A percentile compares a stretch with the other conserved stretches of the same genome.
Evolutionary conservation across 202 grass and related monocot genomes (phyloP).

Genomic region (Bolboschoenoplectus hybrid): DNA sequence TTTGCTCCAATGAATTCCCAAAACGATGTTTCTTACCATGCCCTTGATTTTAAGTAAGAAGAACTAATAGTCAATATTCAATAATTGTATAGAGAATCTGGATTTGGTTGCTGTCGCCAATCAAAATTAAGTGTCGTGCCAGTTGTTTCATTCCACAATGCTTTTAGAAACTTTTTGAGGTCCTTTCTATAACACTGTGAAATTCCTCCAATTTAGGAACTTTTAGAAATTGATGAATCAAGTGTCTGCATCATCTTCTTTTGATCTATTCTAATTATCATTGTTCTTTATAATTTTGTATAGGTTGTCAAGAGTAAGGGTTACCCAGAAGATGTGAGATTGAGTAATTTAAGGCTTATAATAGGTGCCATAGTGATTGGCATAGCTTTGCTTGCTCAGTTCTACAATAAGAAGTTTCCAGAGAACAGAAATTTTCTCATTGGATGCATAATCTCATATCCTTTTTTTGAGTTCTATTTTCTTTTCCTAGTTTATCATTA

Average conservation of each 20-base stretch:
- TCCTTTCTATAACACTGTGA: background rate
- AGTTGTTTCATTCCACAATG: background rate
- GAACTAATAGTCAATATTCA: background rate
- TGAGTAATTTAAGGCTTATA: slow-evolving; percentile 80
- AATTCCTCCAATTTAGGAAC: background rate
- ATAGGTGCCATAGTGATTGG: slow-evolving; percentile 79
- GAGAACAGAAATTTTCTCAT: slow-evolving; percentile 92
- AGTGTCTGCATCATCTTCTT: background rate
- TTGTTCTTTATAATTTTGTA: background rate
- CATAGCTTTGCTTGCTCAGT: slow-evolving; percentile 87
- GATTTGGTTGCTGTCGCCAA: background rate
- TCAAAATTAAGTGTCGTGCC: background rate
- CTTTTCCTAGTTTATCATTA: background rate
- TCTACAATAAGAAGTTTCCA: slow-evolving; percentile 99
- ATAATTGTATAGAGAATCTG: background rate
- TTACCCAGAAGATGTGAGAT: slow-evolving; percentile 79
- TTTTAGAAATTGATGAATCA: background rate
- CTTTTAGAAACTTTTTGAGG: background rate
- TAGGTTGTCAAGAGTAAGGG: slow-evolving; percentile 86
- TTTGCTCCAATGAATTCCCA: background rate
- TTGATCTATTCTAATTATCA: background rate
- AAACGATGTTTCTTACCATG: background rate
- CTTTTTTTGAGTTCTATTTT: slow-evolving; percentile 49
- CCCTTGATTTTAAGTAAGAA: background rate
- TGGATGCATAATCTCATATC: slow-evolving; percentile 95